Conservation (phyloP, 768 basidiomycete species). For the Rhodotorula paludigena region DNA sequence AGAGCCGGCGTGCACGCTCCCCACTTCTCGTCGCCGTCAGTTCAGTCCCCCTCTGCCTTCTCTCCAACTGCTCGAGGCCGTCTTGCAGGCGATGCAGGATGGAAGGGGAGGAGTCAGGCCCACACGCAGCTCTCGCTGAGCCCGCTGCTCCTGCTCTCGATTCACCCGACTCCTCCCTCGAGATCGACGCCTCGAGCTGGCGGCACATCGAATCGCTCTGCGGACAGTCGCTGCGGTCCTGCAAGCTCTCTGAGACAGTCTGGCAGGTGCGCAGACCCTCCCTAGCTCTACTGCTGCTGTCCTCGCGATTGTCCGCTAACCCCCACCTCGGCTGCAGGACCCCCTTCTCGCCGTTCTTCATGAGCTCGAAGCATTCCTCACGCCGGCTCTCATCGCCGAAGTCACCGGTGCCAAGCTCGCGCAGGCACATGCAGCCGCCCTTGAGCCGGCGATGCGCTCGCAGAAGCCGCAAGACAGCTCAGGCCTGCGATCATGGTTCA, state of each 20-base stretch:
- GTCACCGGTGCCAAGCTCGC: background rate
- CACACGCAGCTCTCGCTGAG: background rate
- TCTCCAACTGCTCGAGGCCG: no score
- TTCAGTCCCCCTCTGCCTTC: no score
- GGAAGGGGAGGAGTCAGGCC: no score
- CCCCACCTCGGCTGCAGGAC: background rate
- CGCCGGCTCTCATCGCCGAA: background rate
- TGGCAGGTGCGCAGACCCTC: slow-evolving; percentile 10
- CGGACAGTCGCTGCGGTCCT: slow-evolving; percentile 6
- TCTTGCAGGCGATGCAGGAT: no score
- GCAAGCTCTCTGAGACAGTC: background rate
- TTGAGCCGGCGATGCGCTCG: no score
- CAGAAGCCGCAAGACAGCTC: background rate
- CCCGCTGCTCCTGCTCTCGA: background rate
- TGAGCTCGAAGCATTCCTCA: slow-evolving; percentile 3
- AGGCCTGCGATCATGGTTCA: background rate
- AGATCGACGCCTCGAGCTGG: slow-evolving; percentile 2
- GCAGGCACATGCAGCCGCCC: background rate
- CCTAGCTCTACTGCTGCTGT: no score
- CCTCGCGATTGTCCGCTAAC: background rate
- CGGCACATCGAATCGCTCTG: slow-evolving; percentile 16
- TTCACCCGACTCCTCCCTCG: background rate
- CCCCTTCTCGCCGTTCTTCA: background rate
- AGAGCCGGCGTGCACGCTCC: no score
- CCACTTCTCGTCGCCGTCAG: no score